Base-by-base conservation (phyloP, 352 stramenopile genomes). In the Globisporangium radiosum region DNA sequence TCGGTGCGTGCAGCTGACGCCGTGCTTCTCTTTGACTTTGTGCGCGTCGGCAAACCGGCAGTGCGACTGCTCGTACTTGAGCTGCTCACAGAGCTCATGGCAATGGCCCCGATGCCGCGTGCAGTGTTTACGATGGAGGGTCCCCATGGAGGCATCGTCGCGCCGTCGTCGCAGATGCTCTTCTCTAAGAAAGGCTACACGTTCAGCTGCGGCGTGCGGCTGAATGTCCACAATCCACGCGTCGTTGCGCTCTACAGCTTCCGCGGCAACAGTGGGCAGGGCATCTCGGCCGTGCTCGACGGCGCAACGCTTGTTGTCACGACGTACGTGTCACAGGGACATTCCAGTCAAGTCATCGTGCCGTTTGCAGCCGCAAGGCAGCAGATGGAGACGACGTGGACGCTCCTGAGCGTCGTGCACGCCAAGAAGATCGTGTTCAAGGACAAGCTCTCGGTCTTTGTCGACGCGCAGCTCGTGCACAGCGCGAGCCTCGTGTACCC, bases 371-470 rank as follows among this genome's bases (percentile, higher is more conserved):
- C 76, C 2, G 71, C 65, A 44, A 63, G 82, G 36, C 59, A 63
- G 0, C 71, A 74, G 39, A 87, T 92, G 73, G 62, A 87, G 56
- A 59, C 50, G 25, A 51, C 63, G 11, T 95, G 83, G 85, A 71
- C 85, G 1, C 82, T 92, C 52, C 48, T 95, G 40, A 90, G 78
- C 55, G 69, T 95, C 51, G 81, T 92, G 0, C 85, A 95, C 60
- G 71, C 80, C 1, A 93, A 92, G 64, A 95, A 92, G 54, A 92
- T 95, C 78, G 78, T 95, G 10, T 95, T 93, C 67, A 93, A 91
- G 60, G 85, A 93, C 68, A 95, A 95, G 62, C 42, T 93, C 9
- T 73, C 67, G 0, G 73, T 95, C 37, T 93, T 72, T 59, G 63
- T 85, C n/a, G 70, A 95, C 51, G 83, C 81, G 1, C 70, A 68